Conservation (phyloP, 352 stramenopile species). For the Pythium rishiriense region DNA sequence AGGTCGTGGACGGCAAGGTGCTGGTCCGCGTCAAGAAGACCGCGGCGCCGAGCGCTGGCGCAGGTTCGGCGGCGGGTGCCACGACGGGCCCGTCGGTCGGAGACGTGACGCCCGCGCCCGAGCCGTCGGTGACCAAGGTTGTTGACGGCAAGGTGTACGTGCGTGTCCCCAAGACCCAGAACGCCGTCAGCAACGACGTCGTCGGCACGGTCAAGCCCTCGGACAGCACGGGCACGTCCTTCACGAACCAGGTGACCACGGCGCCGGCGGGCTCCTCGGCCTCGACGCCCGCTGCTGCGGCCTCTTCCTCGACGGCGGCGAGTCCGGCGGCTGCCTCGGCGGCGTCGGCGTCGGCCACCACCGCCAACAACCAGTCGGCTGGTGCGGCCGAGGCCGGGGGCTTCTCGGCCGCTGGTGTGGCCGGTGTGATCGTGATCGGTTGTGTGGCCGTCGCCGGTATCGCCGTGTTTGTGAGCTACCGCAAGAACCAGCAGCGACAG, state of each 20-base stretch:
- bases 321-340: background rate
- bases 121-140: conserved; percentile 18
- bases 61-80: background rate
- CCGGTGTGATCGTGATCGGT: conserved; percentile 57
- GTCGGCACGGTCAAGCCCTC: conserved; percentile 23
- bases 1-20: conserved; percentile 23
- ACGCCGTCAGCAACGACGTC: conserved; percentile 8
- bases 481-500: conserved; percentile 76
- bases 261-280: background rate
- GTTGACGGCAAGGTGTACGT: conserved; percentile 24
- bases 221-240: conserved; percentile 15
- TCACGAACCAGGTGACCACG: conserved; percentile 18
- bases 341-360: conserved; percentile 22
- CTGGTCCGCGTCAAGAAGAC: conserved; percentile 14
- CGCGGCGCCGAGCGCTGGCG: background rate
- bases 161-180: conserved; percentile 3
- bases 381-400: conserved; percentile 1
- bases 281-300: background rate
- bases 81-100: background rate
- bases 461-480: conserved; percentile 68
- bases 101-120: conserved; percentile 8
- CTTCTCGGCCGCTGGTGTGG: conserved; percentile 59
- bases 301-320: background rate
- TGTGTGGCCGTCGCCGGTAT: conserved; percentile 51
- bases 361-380: conserved; percentile 43